phyloP scores from a whole-genome alignment of 257 asterid genomes.

The Petunia secreta region DNA sequence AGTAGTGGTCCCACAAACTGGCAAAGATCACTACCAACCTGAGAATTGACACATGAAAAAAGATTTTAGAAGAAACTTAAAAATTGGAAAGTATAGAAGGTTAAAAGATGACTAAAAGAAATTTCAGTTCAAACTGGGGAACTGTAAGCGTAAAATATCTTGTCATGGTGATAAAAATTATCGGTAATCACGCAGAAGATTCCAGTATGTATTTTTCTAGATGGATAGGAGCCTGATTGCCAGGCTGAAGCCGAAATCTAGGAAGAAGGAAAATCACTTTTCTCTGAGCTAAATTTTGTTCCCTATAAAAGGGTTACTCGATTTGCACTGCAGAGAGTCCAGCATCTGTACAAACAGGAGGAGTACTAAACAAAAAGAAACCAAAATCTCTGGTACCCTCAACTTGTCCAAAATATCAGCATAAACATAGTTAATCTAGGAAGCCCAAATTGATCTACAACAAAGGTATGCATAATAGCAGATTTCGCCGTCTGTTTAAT shows the following conservation, averaged over 20 bases:
- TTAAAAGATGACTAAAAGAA: slow-evolving; percentile 14
- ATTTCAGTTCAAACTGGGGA: neutral
- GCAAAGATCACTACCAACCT: slow-evolving; percentile 85
- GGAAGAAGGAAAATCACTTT: slow-evolving; percentile 16
- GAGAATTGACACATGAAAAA: slow-evolving; percentile 32
- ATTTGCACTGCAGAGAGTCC: neutral
- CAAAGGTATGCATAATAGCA: neutral
- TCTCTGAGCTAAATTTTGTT: neutral
- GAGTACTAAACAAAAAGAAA: neutral
- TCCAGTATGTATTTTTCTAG: neutral
- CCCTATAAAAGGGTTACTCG: neutral
- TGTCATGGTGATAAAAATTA: neutral
- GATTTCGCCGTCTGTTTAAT: neutral
- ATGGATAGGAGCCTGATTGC: neutral
- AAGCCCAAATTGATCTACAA: neutral
- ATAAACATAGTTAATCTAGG: neutral
- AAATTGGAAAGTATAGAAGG: neutral
- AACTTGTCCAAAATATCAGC: neutral
- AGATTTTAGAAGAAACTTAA: neutral
- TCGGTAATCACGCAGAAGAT: slow-evolving; percentile 13
- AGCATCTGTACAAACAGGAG: neutral
- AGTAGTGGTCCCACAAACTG: slow-evolving; percentile 87
- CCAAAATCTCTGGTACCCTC: neutral
- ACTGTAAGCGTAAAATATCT: slow-evolving; percentile 18
- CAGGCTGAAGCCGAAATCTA: slow-evolving; percentile 13